A percentile compares a stretch with the other conserved stretches of the same genome.
phyloP scores from a whole-genome alignment of 2,329 filamentous ascomycete genomes.

The Phaeosphaeria sp. region DNA sequence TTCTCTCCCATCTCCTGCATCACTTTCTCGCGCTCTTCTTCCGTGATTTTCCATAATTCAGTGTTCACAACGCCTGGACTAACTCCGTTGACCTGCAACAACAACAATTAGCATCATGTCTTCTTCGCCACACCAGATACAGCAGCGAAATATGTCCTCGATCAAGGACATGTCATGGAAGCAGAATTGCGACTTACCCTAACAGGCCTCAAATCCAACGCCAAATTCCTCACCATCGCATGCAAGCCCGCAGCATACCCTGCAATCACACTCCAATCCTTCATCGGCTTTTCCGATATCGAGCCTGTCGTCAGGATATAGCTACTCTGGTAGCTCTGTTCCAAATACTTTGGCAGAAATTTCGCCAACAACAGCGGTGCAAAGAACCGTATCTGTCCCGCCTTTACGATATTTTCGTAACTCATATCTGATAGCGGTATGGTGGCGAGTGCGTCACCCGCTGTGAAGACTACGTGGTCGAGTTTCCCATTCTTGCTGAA shows the following conservation, averaged over 20 bases:
- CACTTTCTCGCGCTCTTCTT: slow-evolving; percentile 31
- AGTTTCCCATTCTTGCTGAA: slow-evolving; percentile 43
- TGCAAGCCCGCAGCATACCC: slow-evolving; percentile 59
- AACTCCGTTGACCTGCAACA: slow-evolving; percentile 57
- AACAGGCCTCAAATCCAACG: slow-evolving; percentile 68
- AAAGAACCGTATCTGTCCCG: slow-evolving; percentile 59
- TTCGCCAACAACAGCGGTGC: slow-evolving; percentile 62
- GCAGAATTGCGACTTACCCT: slow-evolving; percentile 61
- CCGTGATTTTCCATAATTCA: slow-evolving; percentile 48
- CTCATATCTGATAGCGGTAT: slow-evolving; percentile 52
- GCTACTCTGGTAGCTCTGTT: slow-evolving; percentile 51
- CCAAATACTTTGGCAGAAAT: slow-evolving; percentile 54
- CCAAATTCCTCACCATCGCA: slow-evolving; percentile 62
- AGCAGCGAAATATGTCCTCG: too few species aligned
- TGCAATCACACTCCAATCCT: slow-evolving; percentile 59
- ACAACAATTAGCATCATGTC: not conserved
- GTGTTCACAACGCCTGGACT: slow-evolving; percentile 61
- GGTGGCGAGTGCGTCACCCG: slow-evolving; percentile 56
- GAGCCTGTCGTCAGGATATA: slow-evolving; percentile 65
- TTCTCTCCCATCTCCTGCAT: slow-evolving; percentile 25
- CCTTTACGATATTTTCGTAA: slow-evolving; percentile 50
- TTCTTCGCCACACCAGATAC: too few species aligned
- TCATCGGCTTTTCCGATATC: slow-evolving; percentile 58
- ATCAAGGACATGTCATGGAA: too few species aligned
- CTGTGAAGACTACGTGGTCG: slow-evolving; percentile 66